Percentiles rank a stretch among this genome's conserved stretches.
Conservation (phyloP, 495 filamentous ascomycete genomes). For the Aspergillus incahuasiensis region DNA sequence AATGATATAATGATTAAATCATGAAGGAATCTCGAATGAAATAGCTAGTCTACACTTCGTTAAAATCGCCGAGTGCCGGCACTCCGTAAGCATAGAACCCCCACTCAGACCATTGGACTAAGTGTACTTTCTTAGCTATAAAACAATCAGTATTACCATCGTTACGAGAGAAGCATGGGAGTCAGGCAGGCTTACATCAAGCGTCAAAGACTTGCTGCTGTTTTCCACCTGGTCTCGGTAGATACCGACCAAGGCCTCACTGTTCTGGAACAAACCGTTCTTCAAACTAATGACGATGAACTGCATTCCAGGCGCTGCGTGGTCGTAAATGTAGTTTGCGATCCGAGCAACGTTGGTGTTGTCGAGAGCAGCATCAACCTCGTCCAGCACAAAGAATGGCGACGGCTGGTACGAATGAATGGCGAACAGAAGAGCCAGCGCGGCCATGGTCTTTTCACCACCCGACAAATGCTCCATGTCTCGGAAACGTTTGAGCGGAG, state of each 20-base stretch:
- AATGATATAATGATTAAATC: slow-evolving; percentile 6
- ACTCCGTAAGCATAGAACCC: not conserved
- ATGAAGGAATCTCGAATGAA: not conserved
- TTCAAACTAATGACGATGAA: slow-evolving; percentile 98
- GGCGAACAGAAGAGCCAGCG: slow-evolving; percentile 89
- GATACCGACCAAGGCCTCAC: slow-evolving; percentile 89
- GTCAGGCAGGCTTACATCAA: slow-evolving; percentile 72
- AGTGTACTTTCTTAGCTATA: slow-evolving; percentile 45
- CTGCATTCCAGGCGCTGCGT: slow-evolving; percentile 95
- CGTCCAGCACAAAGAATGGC: slow-evolving; percentile 97
- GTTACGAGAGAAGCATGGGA: not conserved
- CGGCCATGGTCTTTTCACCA: slow-evolving; percentile 98
- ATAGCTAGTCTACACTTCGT: slow-evolving; percentile 15
- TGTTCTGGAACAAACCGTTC: slow-evolving; percentile 87
- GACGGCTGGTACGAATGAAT: slow-evolving; percentile 91
- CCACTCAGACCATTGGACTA: slow-evolving; percentile 11
- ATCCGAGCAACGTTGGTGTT: slow-evolving; percentile 95
- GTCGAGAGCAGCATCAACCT: slow-evolving; percentile 95
- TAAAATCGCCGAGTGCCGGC: too few relatives aligned
- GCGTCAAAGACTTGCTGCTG: slow-evolving; percentile 78
- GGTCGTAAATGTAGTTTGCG: slow-evolving; percentile 88
- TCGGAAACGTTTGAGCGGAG: slow-evolving; percentile 94
- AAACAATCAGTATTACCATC: slow-evolving; percentile 9
- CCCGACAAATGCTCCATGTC: slow-evolving; percentile 99
- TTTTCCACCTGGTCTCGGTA: slow-evolving; percentile 92